phyloP scores from a whole-genome alignment of 305 asterid species.

The Fraxinus dipetala region DNA sequence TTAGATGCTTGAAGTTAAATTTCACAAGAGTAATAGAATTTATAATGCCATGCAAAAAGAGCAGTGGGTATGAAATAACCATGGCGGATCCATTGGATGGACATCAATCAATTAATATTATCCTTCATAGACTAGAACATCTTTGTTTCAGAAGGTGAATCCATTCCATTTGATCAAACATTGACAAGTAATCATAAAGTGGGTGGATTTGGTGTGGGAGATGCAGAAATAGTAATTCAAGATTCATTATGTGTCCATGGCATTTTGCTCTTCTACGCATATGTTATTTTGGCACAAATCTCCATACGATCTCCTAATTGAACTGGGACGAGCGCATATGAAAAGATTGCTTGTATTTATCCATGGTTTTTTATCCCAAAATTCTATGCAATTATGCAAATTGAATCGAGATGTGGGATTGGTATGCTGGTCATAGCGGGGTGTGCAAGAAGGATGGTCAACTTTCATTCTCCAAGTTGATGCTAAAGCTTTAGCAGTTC shows the following conservation, averaged over 20 bases:
- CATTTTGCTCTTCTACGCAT: not conserved
- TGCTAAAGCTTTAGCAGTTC: not conserved
- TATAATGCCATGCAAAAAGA: not conserved
- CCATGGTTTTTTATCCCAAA: not conserved
- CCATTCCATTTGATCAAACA: not conserved
- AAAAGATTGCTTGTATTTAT: not conserved
- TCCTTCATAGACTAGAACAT: not conserved
- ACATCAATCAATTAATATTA: not conserved
- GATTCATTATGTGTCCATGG: not conserved
- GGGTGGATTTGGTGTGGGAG: slow-evolving; percentile 3
- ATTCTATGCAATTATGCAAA: not conserved
- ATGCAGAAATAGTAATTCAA: not conserved
- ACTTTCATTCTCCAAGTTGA: not conserved
- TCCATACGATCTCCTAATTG: not conserved
- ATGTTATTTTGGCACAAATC: not conserved
- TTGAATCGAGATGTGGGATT: not conserved
- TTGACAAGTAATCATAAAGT: not conserved
- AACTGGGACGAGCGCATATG: not conserved
- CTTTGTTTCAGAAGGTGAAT: not conserved
- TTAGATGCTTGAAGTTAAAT: not conserved
- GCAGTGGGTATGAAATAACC: not conserved
- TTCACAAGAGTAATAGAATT: not conserved
- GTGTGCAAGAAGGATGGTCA: not conserved
- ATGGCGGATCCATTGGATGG: not conserved
- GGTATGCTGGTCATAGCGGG: not conserved